Evolutionary conservation across 805 yeast species (phyloP).

Genomic region (Priceomyces fermenticarens): DNA sequence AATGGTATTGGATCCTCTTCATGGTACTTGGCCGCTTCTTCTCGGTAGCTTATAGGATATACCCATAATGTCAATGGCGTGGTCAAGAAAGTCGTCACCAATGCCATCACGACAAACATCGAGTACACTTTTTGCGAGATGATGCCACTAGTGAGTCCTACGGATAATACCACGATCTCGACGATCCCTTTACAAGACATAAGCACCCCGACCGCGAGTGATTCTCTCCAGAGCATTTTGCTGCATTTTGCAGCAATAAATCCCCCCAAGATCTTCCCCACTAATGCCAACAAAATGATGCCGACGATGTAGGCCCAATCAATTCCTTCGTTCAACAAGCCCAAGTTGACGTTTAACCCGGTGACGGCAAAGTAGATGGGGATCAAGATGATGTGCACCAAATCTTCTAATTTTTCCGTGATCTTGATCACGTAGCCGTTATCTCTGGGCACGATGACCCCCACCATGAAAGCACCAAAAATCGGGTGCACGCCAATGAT

Average conservation of each 20-base stretch:
- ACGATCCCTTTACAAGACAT: slow-evolving; percentile 91
- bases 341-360: slow-evolving; percentile 69
- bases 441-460: slow-evolving; percentile 73
- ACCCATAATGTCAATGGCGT: slow-evolving; percentile 65
- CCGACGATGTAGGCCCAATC: slow-evolving; percentile 81
- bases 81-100: slow-evolving; percentile 73
- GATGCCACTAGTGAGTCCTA: slow-evolving; percentile 71
- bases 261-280: slow-evolving; percentile 69
- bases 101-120: slow-evolving; percentile 82
- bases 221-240: slow-evolving; percentile 70
- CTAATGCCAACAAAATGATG: slow-evolving; percentile 61
- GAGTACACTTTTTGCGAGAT: slow-evolving; percentile 64
- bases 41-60: slow-evolving; percentile 64
- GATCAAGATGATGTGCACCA: slow-evolving; percentile 66
- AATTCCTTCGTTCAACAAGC: slow-evolving; percentile 56
- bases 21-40: slow-evolving; percentile 37
- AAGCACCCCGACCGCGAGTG: slow-evolving; percentile 70
- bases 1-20: slow-evolving; percentile 10
- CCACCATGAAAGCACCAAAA: slow-evolving; percentile 80
- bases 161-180: slow-evolving; percentile 73
- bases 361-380: slow-evolving; percentile 81
- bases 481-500: slow-evolving; percentile 85
- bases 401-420: slow-evolving; percentile 74
- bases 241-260: slow-evolving; percentile 56
- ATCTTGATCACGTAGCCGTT: slow-evolving; percentile 66